These are phyloP conservation scores for Calonectria hongkongensis DNA, from an alignment of 2,329 filamentous ascomycete genomes.

Conservation along the genomic window DNA sequence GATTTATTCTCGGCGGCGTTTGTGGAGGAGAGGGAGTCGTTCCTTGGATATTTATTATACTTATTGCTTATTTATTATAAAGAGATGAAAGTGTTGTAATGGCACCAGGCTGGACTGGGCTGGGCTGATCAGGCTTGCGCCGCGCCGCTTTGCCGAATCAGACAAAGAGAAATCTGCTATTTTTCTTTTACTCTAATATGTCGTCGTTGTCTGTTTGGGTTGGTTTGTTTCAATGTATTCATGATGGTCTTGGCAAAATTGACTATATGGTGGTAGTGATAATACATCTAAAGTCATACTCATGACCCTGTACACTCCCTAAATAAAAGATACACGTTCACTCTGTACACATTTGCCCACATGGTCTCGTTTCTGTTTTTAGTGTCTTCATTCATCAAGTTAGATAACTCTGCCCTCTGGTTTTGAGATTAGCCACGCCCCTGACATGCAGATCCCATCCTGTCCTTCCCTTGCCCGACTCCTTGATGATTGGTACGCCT, in stretches of 20 bases:
- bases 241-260: conserved; percentile 18
- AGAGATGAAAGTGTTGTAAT: conserved; percentile 49
- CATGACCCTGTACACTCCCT: conserved; percentile 19
- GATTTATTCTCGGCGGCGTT: conserved; percentile 48
- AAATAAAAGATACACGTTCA: conserved; percentile 10
- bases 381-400: neutral
- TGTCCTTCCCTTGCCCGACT: neutral
- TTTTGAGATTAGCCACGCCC: neutral
- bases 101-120: conserved; percentile 43
- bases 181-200: conserved; percentile 37
- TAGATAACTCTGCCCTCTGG: neutral
- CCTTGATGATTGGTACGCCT: neutral
- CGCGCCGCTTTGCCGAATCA: conserved; percentile 34
- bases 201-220: conserved; percentile 17
- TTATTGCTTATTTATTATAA: conserved; percentile 44
- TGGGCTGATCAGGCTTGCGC: conserved; percentile 36
- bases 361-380: neutral
- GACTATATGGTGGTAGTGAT: conserved; percentile 11
- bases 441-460: neutral
- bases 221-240: conserved; percentile 24
- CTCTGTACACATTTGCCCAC: neutral
- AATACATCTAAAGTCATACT: conserved; percentile 21
- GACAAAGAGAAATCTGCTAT: conserved; percentile 25
- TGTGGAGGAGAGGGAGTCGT: conserved; percentile 50
- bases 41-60: conserved; percentile 48